These are phyloP conservation scores for Fusarium pininemorale DNA, from an alignment of 2,329 filamentous ascomycete species.

Conservation along the genomic window DNA sequence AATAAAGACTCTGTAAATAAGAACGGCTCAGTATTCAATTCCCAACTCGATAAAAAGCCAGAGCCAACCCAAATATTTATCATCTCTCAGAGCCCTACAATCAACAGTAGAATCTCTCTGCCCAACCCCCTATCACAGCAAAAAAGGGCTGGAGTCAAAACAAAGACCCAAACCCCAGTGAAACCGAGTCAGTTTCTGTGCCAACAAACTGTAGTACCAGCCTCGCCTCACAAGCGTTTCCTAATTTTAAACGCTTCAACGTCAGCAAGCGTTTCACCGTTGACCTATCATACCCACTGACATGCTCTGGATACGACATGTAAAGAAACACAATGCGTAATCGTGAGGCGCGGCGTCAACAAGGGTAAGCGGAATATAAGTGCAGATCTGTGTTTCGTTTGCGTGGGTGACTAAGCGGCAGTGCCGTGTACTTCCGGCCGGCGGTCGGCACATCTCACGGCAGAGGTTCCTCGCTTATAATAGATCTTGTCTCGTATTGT, in stretches of 20 bases:
- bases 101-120: rapidly evolving
- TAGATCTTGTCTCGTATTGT: not conserved
- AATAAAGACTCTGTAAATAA: not conserved
- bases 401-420: not conserved
- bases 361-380: not conserved
- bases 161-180: not conserved
- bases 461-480: not conserved
- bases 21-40: not conserved
- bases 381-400: not conserved
- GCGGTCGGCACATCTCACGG: not conserved
- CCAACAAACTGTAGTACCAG: not conserved
- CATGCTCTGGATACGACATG: not conserved
- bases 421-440: not conserved
- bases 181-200: not conserved
- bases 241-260: not conserved
- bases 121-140: not conserved
- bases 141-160: not conserved
- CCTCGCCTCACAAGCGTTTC: not conserved
- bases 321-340: not conserved
- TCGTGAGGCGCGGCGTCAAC: not conserved
- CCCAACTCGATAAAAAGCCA: rapidly evolving
- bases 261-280: not conserved
- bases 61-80: not conserved
- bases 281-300: not conserved
- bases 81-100: rapidly evolving